Conservation (phyloP, 345 rosid species). For the Citrus sp. region DNA sequence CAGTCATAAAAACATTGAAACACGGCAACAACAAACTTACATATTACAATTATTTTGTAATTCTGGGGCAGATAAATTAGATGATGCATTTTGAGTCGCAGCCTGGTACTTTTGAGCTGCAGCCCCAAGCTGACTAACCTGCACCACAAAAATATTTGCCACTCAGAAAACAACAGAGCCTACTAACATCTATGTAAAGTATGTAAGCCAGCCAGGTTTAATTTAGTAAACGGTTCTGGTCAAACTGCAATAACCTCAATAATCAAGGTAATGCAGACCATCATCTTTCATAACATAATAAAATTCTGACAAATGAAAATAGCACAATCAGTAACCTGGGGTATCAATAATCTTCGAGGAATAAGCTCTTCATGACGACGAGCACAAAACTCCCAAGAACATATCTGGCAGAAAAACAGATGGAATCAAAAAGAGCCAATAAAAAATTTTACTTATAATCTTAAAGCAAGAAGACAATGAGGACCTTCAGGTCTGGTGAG, state of each 20-base stretch:
- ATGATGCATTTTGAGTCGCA: conserved; percentile 76
- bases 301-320: neutral
- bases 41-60: conserved; percentile 82
- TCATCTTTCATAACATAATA: neutral
- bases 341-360: conserved; percentile 83
- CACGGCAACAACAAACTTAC: conserved; percentile 38
- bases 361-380: conserved; percentile 97
- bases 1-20: neutral
- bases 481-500: conserved; percentile 91
- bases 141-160: conserved; percentile 17
- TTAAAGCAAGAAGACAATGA: neutral
- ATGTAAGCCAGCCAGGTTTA: no score
- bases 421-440: neutral
- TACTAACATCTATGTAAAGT: no score
- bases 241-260: neutral
- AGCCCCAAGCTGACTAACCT: conserved; percentile 89
- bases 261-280: conserved; percentile 1
- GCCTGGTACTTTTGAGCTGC: conserved; percentile 94
- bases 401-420: conserved; percentile 48
- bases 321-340: conserved; percentile 55
- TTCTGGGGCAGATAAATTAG: conserved; percentile 74
- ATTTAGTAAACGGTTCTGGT: neutral
- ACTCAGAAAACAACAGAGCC: neutral
- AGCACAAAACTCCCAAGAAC: conserved; percentile 99
- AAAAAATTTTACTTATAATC: neutral